Conservation (phyloP, 2,329 filamentous ascomycete genomes). For the Sporothrix sp. region DNA sequence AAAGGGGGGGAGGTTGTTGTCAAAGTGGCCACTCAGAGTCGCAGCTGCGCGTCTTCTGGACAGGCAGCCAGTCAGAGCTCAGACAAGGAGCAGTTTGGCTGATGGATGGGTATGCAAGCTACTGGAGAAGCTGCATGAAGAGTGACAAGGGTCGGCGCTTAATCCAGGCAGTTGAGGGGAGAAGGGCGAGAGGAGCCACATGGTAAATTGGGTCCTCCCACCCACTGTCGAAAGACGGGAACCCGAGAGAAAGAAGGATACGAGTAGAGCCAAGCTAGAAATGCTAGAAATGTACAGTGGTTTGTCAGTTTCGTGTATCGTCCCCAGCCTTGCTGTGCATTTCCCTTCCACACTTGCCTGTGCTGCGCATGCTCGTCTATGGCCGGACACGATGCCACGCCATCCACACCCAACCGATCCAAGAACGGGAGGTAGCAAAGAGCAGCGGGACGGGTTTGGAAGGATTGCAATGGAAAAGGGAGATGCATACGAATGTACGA, state of each 20-base stretch:
- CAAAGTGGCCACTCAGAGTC: slow-evolving; percentile 21
- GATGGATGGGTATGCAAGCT: slow-evolving; percentile 20
- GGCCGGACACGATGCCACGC: too few relatives aligned
- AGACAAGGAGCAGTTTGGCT: slow-evolving; percentile 22
- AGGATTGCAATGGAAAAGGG: too few relatives aligned
- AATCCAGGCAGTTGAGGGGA: slow-evolving; percentile 27
- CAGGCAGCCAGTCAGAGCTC: slow-evolving; percentile 25
- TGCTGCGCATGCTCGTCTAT: too few relatives aligned
- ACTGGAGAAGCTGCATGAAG: slow-evolving; percentile 36
- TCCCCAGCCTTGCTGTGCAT: background rate
- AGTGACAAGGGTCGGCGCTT: slow-evolving; percentile 48
- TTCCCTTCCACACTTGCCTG: background rate
- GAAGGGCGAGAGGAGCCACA: background rate
- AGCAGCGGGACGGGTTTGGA: too few relatives aligned
- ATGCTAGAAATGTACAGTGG: background rate
- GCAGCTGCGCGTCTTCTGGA: slow-evolving; percentile 30
- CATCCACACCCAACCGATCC: too few relatives aligned
- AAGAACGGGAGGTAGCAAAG: too few relatives aligned
- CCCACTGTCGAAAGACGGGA: background rate
- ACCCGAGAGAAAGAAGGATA: too few relatives aligned
- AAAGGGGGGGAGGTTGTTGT: background rate
- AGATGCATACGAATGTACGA: background rate
- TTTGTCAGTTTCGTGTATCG: background rate
- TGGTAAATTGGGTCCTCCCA: background rate
- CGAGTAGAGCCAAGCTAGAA: too few relatives aligned